Evolutionary conservation across 2,329 filamentous ascomycete genomes (phyloP).

Genomic region (Aurifilum marmelostoma): DNA sequence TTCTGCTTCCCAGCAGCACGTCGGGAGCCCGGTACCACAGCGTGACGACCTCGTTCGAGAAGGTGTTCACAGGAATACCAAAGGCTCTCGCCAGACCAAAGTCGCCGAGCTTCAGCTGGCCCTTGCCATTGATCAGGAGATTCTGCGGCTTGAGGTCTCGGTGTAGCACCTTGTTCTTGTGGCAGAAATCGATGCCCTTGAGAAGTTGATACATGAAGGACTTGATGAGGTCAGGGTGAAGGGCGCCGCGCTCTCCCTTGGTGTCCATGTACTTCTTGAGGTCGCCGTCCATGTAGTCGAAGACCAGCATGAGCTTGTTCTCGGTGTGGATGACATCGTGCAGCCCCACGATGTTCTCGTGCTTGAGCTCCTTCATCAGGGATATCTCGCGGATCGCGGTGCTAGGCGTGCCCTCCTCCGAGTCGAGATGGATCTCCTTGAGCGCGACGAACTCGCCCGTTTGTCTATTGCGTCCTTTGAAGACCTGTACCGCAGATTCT

Average conservation of each 20-base stretch:
- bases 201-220: constrained; percentile 99
- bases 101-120: constrained; percentile 88
- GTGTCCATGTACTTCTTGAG: constrained; percentile 99
- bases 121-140: constrained; percentile 90
- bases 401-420: constrained; percentile 94
- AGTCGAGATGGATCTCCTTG: constrained; percentile 98
- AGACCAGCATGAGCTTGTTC: constrained; percentile 99
- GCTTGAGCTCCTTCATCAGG: constrained; percentile 98
- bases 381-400: constrained; percentile 98
- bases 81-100: constrained; percentile 94
- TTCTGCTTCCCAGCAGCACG: constrained; percentile 88
- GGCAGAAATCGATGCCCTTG: constrained; percentile 95
- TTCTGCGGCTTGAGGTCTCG: constrained; percentile 97
- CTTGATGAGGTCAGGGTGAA: constrained; percentile 91
- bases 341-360: constrained; percentile 95
- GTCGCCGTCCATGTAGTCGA: constrained; percentile 98
- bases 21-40: constrained; percentile 98
- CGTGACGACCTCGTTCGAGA: constrained; percentile 96
- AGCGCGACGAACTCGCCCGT: constrained; percentile 95
- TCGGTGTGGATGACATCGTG: constrained; percentile 99
- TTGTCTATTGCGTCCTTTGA: constrained; percentile 94
- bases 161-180: constrained; percentile 94
- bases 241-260: constrained; percentile 82
- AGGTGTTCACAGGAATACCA: constrained; percentile 96
- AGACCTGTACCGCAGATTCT: constrained; percentile 66